Percentiles rank a stretch among this genome's conserved stretches.
phyloP scores from a whole-genome alignment of 2,329 filamentous ascomycete genomes.

The Diaporthe nobilis region DNA sequence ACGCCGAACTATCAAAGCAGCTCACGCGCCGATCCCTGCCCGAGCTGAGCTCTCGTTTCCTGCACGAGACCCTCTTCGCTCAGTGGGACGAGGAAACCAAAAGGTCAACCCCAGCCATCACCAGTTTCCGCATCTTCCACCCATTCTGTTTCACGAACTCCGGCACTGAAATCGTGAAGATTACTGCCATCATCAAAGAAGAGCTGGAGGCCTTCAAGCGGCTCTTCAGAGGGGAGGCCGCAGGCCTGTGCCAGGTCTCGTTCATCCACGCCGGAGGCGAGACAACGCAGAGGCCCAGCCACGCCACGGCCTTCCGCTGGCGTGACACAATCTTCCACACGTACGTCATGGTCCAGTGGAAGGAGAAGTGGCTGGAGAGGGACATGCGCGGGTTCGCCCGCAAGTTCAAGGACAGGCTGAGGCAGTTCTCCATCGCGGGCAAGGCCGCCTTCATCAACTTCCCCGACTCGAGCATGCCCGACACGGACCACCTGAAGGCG shows the following conservation, averaged over 20 bases:
- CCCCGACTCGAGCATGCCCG: slow-evolving; percentile 42
- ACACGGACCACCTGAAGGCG: slow-evolving; percentile 44
- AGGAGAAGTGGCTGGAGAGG: slow-evolving; percentile 51
- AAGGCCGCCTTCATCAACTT: slow-evolving; percentile 51
- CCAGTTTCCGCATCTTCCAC: slow-evolving; percentile 47
- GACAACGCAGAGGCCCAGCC: not conserved
- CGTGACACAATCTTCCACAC: slow-evolving; percentile 47
- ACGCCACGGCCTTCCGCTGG: slow-evolving; percentile 49
- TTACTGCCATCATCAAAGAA: slow-evolving; percentile 38
- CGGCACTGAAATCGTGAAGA: slow-evolving; percentile 60
- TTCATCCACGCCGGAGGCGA: slow-evolving; percentile 50
- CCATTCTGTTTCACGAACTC: slow-evolving; percentile 70
- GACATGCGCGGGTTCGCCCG: slow-evolving; percentile 47
- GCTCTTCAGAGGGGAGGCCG: slow-evolving; percentile 43
- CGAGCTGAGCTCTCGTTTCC: slow-evolving; percentile 37
- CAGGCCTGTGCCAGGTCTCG: slow-evolving; percentile 43
- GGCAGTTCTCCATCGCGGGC: slow-evolving; percentile 43
- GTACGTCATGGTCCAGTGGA: slow-evolving; percentile 51
- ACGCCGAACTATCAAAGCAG: slow-evolving; percentile 23
- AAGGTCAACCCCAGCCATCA: slow-evolving; percentile 42
- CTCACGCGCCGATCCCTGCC: slow-evolving; percentile 27
- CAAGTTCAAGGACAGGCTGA: slow-evolving; percentile 45
- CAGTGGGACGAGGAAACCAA: slow-evolving; percentile 41
- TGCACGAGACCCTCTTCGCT: slow-evolving; percentile 36
- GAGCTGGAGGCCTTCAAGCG: slow-evolving; percentile 43